These are phyloP conservation scores for Penicillium sp. DNA, from an alignment of 2,329 filamentous ascomycete species.

Conservation along the genomic window DNA sequence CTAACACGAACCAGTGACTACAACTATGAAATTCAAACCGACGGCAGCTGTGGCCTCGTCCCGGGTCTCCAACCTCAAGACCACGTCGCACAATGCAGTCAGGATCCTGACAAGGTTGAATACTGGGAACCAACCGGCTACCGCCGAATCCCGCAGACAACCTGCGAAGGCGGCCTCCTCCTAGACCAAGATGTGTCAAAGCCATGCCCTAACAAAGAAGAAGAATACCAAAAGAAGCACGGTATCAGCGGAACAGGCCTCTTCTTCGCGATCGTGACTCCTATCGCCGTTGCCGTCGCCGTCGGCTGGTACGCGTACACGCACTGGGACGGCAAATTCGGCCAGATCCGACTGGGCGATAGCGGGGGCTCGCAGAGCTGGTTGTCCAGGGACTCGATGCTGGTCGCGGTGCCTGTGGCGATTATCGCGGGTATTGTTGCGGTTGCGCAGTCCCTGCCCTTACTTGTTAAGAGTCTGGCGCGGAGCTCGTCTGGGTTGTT, in stretches of 20 bases:
- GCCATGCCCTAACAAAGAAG: conserved; percentile 68
- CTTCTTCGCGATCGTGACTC: conserved; percentile 75
- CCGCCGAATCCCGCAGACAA: conserved; percentile 79
- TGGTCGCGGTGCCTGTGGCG: conserved; percentile 71
- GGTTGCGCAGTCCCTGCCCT: conserved; percentile 60
- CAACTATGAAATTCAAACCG: conserved; percentile 74
- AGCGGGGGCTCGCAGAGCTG: conserved; percentile 24
- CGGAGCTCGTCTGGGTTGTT: conserved; percentile 51
- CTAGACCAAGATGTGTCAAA: conserved; percentile 59
- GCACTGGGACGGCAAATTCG: conserved; percentile 83
- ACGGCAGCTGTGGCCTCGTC: conserved; percentile 70
- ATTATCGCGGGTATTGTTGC: conserved; percentile 75
- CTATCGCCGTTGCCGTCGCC: conserved; percentile 60
- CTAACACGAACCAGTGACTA: conserved; percentile 57
- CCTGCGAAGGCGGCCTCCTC: conserved; percentile 67
- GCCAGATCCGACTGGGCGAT: conserved; percentile 82
- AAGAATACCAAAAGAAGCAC: conserved; percentile 69
- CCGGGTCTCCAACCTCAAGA: conserved; percentile 59
- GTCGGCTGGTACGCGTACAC: conserved; percentile 77
- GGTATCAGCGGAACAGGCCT: conserved; percentile 62
- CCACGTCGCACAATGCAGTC: conserved; percentile 49
- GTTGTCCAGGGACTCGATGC: conserved; percentile 63
- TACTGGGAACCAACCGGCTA: conserved; percentile 83
- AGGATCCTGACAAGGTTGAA: conserved; percentile 60
- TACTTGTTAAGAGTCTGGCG: conserved; percentile 66